phyloP scores from a whole-genome alignment of 345 rosid genomes.

The Arabidopsis arenosa region DNA sequence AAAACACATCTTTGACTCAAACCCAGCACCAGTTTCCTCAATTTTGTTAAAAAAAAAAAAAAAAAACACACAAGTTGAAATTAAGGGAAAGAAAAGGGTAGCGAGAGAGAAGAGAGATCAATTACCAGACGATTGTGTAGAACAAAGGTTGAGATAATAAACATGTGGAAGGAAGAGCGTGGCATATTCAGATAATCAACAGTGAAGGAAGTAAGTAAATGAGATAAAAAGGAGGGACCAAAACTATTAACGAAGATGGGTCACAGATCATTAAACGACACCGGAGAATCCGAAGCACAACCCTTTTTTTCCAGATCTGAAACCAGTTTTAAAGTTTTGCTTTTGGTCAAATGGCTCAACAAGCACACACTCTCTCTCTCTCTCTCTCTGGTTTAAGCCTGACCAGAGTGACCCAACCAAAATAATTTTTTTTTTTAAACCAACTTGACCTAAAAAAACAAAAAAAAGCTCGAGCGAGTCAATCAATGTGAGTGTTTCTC shows the following conservation, averaged over 20 bases:
- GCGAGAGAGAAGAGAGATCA: slow-evolving; percentile 11
- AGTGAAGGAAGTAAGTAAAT: slow-evolving; percentile 11
- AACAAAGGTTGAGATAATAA: slow-evolving; percentile 56
- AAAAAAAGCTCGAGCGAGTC: slow-evolving; percentile 26
- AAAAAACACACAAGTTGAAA: not conserved
- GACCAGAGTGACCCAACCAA: slow-evolving; percentile 27
- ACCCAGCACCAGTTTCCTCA: no score
- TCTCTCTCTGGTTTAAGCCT: not conserved
- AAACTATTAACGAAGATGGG: not conserved
- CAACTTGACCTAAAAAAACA: slow-evolving; percentile 28
- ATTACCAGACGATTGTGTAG: slow-evolving; percentile 61
- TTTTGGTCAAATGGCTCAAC: slow-evolving; percentile 14
- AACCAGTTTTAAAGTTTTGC: not conserved
- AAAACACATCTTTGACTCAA: slow-evolving; percentile 10
- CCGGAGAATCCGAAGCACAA: slow-evolving; percentile 37
- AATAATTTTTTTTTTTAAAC: not conserved
- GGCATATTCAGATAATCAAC: slow-evolving; percentile 50
- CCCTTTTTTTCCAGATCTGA: slow-evolving; percentile 38
- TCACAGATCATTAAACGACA: slow-evolving; percentile 58
- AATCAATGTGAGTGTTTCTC: slow-evolving; percentile 25
- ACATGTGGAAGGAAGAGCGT: slow-evolving; percentile 64
- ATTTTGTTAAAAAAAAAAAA: not conserved
- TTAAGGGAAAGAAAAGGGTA: not conserved
- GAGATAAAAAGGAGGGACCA: slow-evolving; percentile 33
- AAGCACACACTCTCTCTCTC: not conserved